Percentiles rank a stretch among this genome's conserved stretches.
These are phyloP conservation scores for Pulveroboletus sp. DNA, from an alignment of 768 basidiomycete genomes.

Conservation along the genomic window DNA sequence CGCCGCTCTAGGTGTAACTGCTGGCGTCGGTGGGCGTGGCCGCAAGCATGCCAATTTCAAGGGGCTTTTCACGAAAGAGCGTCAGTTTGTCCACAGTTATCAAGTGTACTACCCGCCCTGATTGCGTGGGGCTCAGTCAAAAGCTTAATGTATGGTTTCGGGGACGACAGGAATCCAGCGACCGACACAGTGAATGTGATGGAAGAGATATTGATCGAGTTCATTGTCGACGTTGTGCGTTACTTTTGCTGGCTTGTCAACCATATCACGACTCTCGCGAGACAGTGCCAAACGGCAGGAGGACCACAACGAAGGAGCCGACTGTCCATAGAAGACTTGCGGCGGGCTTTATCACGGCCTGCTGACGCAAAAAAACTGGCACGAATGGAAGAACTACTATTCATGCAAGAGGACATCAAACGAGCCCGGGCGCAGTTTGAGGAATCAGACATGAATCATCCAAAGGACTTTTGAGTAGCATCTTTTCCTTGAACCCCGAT, in stretches of 20 bases:
- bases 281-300: slow-evolving; percentile 73
- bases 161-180: slow-evolving; percentile 85
- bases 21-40: slow-evolving; percentile 44
- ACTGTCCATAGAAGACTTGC: slow-evolving; percentile 83
- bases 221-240: slow-evolving; percentile 86
- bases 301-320: slow-evolving; percentile 66
- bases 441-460: slow-evolving; percentile 46
- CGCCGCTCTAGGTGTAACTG: slow-evolving; percentile 34
- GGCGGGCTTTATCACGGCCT: slow-evolving; percentile 73
- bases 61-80: slow-evolving; percentile 78
- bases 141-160: slow-evolving; percentile 90
- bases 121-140: slow-evolving; percentile 49
- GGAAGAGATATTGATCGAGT: slow-evolving; percentile 92
- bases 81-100: slow-evolving; percentile 41
- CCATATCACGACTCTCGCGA: slow-evolving; percentile 5
- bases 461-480: slow-evolving; percentile 42
- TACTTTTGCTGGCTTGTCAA: slow-evolving; percentile 5
- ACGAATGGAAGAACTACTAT: slow-evolving; percentile 86
- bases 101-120: slow-evolving; percentile 10
- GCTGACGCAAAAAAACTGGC: slow-evolving; percentile 93
- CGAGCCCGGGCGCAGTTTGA: slow-evolving; percentile 81
- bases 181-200: slow-evolving; percentile 87
- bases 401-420: slow-evolving; percentile 94
- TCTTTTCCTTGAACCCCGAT: background rate
- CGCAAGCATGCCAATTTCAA: slow-evolving; percentile 68